Evolutionary conservation across 495 filamentous ascomycete species (phyloP).

Genomic region (Rhizodiscina lignyota): DNA sequence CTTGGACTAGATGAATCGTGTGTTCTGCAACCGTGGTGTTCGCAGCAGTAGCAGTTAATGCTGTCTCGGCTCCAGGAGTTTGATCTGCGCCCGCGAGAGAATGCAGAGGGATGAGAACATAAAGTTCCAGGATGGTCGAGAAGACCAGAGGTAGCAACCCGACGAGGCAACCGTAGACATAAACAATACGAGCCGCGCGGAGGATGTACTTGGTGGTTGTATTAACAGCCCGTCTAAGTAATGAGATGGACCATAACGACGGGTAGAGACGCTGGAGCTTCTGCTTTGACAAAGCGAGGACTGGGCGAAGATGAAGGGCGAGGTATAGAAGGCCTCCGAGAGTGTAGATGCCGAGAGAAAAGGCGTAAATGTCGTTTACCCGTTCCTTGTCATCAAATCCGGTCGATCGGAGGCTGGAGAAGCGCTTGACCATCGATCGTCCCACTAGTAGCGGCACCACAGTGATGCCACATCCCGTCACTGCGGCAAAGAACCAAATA

Average conservation of each 20-base stretch:
- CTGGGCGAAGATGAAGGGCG: constrained; percentile 9
- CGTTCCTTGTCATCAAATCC: constrained; percentile 49
- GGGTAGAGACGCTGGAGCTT: too few relatives aligned
- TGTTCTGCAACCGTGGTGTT: constrained; percentile 32
- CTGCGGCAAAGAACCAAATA: constrained; percentile 87
- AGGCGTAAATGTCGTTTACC: constrained; percentile 92
- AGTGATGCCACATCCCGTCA: constrained; percentile 78
- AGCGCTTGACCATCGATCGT: constrained; percentile 42
- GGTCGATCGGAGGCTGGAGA: constrained; percentile 15
- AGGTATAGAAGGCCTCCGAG: constrained; percentile 44
- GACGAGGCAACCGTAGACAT: constrained; percentile 54
- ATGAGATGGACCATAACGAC: background rate
- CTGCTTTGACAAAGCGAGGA: background rate
- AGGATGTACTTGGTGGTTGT: constrained; percentile 4
- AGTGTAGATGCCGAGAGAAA: constrained; percentile 71
- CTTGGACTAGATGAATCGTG: constrained; percentile 75
- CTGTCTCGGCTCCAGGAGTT: background rate
- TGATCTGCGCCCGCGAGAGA: constrained; percentile 41
- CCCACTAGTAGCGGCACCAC: constrained; percentile 75
- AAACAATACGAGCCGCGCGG: constrained; percentile 33
- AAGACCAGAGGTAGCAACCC: constrained; percentile 71
- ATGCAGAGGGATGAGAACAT: constrained; percentile 75
- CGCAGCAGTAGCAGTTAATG: background rate
- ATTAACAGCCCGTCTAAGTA: constrained; percentile 1
- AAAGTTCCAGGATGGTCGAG: constrained; percentile 70